phyloP scores from a whole-genome alignment of 2,329 filamentous ascomycete genomes.

The Claviceps fusiformis region DNA sequence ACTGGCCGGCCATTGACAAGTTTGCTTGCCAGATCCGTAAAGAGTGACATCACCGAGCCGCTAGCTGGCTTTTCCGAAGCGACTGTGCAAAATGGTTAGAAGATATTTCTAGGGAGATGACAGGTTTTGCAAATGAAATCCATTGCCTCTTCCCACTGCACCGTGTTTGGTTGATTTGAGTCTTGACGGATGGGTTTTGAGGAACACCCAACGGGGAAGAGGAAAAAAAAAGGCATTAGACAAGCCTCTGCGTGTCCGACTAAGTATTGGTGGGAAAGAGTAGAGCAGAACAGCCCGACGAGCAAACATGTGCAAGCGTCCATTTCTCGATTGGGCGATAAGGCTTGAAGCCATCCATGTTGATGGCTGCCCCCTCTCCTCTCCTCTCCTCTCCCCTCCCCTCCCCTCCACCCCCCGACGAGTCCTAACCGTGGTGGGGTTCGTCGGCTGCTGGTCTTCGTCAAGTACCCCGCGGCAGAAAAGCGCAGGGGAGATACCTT shows the following conservation, averaged over 20 bases:
- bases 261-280: too few species aligned
- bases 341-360: neutral
- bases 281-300: too few species aligned
- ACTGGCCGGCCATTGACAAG: too few species aligned
- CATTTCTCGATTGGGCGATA: neutral
- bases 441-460: neutral
- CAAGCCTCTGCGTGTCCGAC: too few species aligned
- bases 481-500: conserved; percentile 6
- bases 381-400: too few species aligned
- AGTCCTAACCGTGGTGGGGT: conserved; percentile 1
- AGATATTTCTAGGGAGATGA: neutral
- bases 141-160: neutral
- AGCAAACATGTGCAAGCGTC: neutral
- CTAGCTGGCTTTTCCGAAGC: too few species aligned
- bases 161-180: neutral
- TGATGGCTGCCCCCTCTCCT: too few species aligned
- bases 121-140: neutral
- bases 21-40: neutral
- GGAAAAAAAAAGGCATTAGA: too few species aligned
- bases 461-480: conserved; percentile 9
- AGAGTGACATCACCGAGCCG: neutral
- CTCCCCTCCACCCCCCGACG: too few species aligned
- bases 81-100: neutral
- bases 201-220: too few species aligned
- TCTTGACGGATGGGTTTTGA: too few species aligned